These are phyloP conservation scores for Teratosphaeria pseudoeucalypti DNA, from an alignment of 2,329 filamentous ascomycete genomes.

Conservation along the genomic window DNA sequence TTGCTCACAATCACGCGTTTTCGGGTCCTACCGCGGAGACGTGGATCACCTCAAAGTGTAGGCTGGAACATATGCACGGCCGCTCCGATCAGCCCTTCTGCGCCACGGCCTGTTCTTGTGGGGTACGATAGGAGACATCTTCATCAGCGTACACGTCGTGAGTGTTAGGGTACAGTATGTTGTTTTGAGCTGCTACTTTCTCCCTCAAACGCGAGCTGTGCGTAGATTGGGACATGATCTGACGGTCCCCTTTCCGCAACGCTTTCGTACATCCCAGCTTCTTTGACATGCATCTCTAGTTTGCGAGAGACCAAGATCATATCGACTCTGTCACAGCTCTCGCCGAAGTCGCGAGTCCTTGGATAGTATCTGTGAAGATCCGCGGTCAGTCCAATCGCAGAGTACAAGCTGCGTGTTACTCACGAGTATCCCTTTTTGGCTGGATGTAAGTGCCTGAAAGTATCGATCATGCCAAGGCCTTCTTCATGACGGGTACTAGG, in stretches of 20 bases:
- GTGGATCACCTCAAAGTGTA: neutral
- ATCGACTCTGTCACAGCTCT: slow-evolving; percentile 45
- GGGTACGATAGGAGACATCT: neutral
- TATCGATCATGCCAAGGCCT: slow-evolving; percentile 33
- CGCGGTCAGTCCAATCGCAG: neutral
- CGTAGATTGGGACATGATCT: slow-evolving; percentile 45
- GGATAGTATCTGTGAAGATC: slow-evolving; percentile 38
- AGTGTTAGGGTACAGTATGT: neutral
- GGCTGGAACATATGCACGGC: neutral
- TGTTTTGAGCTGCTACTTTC: neutral
- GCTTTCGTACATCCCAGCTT: slow-evolving; percentile 33
- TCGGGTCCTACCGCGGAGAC: neutral
- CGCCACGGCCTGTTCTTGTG: neutral
- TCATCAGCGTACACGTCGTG: neutral
- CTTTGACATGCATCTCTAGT: slow-evolving; percentile 28
- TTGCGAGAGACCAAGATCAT: slow-evolving; percentile 36
- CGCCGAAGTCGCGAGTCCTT: slow-evolving; percentile 34
- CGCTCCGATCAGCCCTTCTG: neutral
- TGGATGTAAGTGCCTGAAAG: slow-evolving; percentile 38
- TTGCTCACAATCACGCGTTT: no score
- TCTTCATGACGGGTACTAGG: slow-evolving; percentile 7
- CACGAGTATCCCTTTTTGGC: slow-evolving; percentile 28
- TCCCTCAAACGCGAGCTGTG: slow-evolving; percentile 11
- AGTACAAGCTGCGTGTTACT: neutral
- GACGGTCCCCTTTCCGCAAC: slow-evolving; percentile 39